Evolutionary conservation across 495 filamentous ascomycete species (phyloP).

Genomic region (Penicillium paradoxum): DNA sequence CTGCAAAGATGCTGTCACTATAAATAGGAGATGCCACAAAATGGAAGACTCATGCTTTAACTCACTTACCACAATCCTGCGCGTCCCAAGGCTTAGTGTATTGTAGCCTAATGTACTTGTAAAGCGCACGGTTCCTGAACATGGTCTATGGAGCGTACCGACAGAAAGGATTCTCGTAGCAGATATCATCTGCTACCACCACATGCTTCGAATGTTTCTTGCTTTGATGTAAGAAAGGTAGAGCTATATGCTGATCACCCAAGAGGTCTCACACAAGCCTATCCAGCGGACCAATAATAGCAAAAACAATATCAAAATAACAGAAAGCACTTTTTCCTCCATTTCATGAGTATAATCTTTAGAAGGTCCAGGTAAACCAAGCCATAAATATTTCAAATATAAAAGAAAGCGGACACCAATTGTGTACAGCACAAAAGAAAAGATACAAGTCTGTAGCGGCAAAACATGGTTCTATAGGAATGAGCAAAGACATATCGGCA

Average conservation of each 20-base stretch:
- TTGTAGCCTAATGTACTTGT: no score
- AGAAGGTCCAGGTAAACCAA: slow-evolving; percentile 15
- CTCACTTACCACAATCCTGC: no score
- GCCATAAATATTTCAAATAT: slow-evolving; percentile 7
- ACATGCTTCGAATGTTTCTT: not conserved
- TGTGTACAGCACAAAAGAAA: slow-evolving; percentile 11
- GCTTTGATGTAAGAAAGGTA: not conserved
- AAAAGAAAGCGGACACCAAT: slow-evolving; percentile 11
- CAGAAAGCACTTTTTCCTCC: slow-evolving; percentile 16
- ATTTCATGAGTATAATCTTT: slow-evolving; percentile 15
- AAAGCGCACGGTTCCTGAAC: no score
- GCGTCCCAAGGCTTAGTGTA: no score
- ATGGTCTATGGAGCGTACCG: no score
- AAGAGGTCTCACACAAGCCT: not conserved
- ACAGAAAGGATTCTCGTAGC: no score
- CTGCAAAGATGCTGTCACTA: not conserved
- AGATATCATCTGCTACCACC: not conserved
- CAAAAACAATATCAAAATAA: slow-evolving; percentile 9
- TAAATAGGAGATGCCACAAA: not conserved
- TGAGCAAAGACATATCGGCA: slow-evolving; percentile 18
- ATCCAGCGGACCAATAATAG: not conserved
- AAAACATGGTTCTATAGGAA: slow-evolving; percentile 21
- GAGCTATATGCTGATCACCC: not conserved
- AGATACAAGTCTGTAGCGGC: slow-evolving; percentile 17
- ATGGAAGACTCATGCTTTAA: not conserved